Percentiles rank a stretch among this genome's conserved stretches.
These are phyloP conservation scores for Tilletia caries DNA, from an alignment of 1,284 basidiomycete genomes.

Conservation along the genomic window DNA sequence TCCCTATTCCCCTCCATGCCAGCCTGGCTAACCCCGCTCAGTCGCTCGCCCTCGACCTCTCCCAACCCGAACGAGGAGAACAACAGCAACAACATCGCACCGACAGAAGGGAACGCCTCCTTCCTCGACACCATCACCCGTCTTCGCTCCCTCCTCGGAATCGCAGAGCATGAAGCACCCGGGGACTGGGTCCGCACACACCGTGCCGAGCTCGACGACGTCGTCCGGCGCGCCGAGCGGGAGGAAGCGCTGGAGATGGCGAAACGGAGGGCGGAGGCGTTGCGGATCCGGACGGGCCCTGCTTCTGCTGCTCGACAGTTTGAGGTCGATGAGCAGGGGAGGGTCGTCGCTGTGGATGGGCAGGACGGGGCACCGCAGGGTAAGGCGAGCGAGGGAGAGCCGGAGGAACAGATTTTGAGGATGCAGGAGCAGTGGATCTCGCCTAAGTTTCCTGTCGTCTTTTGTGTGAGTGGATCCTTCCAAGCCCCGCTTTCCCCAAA, in stretches of 20 bases:
- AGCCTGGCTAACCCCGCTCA: slow-evolving; percentile 6
- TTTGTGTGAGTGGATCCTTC: slow-evolving; percentile 10
- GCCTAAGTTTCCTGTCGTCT: slow-evolving; percentile 23
- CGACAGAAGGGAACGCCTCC: background rate
- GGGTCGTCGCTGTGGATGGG: background rate
- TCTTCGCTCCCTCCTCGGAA: slow-evolving; percentile 8
- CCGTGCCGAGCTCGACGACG: slow-evolving; percentile 9
- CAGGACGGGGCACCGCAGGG: background rate
- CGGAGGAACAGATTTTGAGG: slow-evolving; percentile 17
- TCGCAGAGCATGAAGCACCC: slow-evolving; percentile 5
- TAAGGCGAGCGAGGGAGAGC: slow-evolving; percentile 8
- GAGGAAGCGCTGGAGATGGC: slow-evolving; percentile 9
- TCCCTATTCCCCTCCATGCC: slow-evolving; percentile 7
- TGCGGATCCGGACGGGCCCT: background rate
- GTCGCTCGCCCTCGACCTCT: background rate
- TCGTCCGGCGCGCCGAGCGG: background rate
- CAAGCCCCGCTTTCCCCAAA: background rate
- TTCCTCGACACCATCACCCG: slow-evolving; percentile 16
- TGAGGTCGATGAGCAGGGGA: too few relatives aligned
- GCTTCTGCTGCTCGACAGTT: too few relatives aligned
- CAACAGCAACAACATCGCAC: background rate
- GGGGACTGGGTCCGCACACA: slow-evolving; percentile 8
- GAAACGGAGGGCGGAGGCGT: slow-evolving; percentile 3
- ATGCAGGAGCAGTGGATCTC: slow-evolving; percentile 17
- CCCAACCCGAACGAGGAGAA: background rate